Conservation (phyloP, 2,329 filamentous ascomycete genomes). For the Aureobasidium mangrovei region DNA sequence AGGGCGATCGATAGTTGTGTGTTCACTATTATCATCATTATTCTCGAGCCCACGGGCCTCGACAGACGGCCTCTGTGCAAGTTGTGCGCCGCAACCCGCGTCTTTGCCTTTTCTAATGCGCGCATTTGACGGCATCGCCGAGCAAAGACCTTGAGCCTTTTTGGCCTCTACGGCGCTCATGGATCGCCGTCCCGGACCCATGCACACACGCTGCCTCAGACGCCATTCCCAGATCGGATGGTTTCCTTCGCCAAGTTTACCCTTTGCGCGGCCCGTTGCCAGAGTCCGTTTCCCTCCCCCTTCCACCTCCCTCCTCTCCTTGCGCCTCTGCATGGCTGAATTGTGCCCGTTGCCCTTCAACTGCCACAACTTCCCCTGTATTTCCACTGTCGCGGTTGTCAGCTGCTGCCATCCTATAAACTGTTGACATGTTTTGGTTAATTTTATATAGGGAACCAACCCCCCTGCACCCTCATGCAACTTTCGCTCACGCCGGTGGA, state of each 20-base stretch:
- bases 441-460: constrained; percentile 11
- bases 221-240: constrained; percentile 4
- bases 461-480: constrained; percentile 8
- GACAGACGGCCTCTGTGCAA: background rate
- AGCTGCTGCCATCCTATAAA: background rate
- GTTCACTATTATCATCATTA: background rate
- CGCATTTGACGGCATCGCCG: constrained; percentile 4
- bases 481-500: constrained; percentile 1
- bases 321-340: constrained; percentile 5
- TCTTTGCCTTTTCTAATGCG: background rate
- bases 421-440: constrained; percentile 13
- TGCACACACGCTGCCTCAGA: background rate
- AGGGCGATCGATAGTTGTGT: constrained; percentile 7
- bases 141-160: constrained; percentile 2
- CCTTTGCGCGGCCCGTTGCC: constrained; percentile 10
- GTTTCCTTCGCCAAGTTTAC: constrained; percentile 10
- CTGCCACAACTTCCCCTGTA: constrained; percentile 10
- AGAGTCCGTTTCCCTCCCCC: background rate
- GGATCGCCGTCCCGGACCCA: constrained; percentile 1
- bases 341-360: constrained; percentile 8
- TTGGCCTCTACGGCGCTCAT: constrained; percentile 3
- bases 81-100: background rate
- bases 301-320: constrained; percentile 8
- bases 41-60: background rate
- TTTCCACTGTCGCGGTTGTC: constrained; percentile 6